Evolutionary conservation across 257 asterid genomes (phyloP), one percentile per base, ranked within the genome.

Genomic region (Anisodus tanguticus): DNA sequence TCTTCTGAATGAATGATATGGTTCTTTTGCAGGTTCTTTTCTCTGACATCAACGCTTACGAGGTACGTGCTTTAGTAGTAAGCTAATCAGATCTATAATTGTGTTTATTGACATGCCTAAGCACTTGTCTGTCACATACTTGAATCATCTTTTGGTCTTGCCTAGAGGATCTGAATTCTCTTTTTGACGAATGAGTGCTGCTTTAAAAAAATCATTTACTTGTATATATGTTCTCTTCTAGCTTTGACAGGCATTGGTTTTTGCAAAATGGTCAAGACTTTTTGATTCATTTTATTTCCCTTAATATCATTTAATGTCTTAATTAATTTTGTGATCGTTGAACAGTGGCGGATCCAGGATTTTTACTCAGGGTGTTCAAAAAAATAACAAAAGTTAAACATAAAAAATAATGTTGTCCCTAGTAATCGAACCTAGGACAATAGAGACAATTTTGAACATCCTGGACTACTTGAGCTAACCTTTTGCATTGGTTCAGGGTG

Each of bases 31-130:
- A 94, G 99, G 99, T 95, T 88, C 90, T 95, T 84, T 95, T 95
- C 94, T 95, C 99, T 1, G 97, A 93, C 85, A 81, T 93, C 64
- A 94, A 82, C 83, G 98, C 98, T 17, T 92, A 93, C 3, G 98
- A 95, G 98, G 99, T 94, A 91, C 22, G 92, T 35, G 19, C 1
- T 58, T 47, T 22, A 31, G 22, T 58, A 70, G 83, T 79, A 43
- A 16, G 64, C 67, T 22, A 41, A 16, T 51, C 47, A 26, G 7
- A 68, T 41, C 4, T 58, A 62, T 51, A 11, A 0, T 76, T 76
- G 63, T 51, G 63, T 8, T 6, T 51, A 26, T 74, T 76, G 81
- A 76, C 80, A 74, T 47, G 12, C 79, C 35, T 41, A 70, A 70
- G 79, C 47, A 68, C 78, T n/a, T 2, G 8, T 60, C 79, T 4